phyloP scores from a whole-genome alignment of 2,329 filamentous ascomycete species.

The Tolypocladium nubicola region DNA sequence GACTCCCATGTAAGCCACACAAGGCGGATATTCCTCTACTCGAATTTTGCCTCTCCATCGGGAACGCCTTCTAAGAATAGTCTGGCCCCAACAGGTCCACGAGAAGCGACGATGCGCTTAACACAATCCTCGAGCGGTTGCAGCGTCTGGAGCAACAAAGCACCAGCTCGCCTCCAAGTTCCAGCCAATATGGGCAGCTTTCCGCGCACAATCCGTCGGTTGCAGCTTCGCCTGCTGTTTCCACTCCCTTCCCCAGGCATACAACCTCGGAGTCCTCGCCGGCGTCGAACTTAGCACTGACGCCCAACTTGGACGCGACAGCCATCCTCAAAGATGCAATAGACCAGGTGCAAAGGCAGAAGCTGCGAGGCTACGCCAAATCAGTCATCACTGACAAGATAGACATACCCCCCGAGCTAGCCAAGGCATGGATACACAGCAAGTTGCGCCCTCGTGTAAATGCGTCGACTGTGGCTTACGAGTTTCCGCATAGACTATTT shows the following conservation, averaged over 20 bases:
- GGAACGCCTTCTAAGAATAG: not conserved
- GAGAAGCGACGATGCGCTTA: not conserved
- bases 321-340: slow-evolving; percentile 18
- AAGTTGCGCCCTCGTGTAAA: not conserved
- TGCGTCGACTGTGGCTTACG: not conserved
- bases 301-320: slow-evolving; percentile 12
- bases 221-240: not conserved
- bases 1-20: not conserved
- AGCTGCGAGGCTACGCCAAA: slow-evolving; percentile 9
- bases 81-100: not conserved
- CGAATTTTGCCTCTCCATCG: no score
- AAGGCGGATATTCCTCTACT: not conserved
- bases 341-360: slow-evolving; percentile 14
- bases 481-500: slow-evolving; percentile 13
- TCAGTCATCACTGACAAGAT: slow-evolving; percentile 13
- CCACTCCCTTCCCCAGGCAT: not conserved
- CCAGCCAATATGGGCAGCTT: not conserved
- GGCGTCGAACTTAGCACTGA: not conserved
- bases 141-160: slow-evolving; percentile 14
- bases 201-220: not conserved
- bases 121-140: slow-evolving; percentile 17
- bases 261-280: not conserved
- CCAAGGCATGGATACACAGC: slow-evolving; percentile 16
- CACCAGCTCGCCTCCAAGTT: not conserved
- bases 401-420: slow-evolving; percentile 14